Base-by-base conservation (phyloP, 2,329 filamentous ascomycete genomes). In the Sporothrix phasma region DNA sequence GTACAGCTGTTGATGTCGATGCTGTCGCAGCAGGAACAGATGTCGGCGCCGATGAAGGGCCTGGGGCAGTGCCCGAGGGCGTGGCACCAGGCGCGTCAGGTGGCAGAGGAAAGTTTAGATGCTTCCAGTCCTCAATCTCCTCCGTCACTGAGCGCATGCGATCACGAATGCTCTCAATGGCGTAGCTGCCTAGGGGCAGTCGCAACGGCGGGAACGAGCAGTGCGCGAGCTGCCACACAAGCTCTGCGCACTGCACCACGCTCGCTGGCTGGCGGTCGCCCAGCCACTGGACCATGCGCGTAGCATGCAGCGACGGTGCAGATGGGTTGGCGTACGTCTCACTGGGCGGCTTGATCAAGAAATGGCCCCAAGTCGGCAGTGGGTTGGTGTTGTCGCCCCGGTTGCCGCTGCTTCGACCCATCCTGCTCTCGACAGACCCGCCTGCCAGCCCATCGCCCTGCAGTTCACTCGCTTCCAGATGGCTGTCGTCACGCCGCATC, bases 91-190 rank as follows among this genome's bases (percentile, higher is more conserved):
- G 8, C n/a, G 56, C 39, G 65, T 79, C 79, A 0, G 77, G 72
- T 15, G 76, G 73, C 43, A 75, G 71, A 0, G 83, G 77, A 68
- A 91, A 92, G 73, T 90, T 90, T 34, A 95, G 78, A 72, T 93
- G 88, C 71, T 92, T 94, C 90, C 91, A 96, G 72, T 95, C 91
- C 76, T 95, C 91, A 69, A 95, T 84, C 78, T 99, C 94, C 75
- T 97, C 94, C 13, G 92, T 97, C 46, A 97, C 90, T 66, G 89
- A 93, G 68, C 91, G 84, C 71, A 97, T 76, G 22, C 93, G 82
- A 76, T 99, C 94, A 17, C 94, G 81, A 60, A 97, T 95, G 74
- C 92, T 97, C 74, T 99, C 93, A 43, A 97, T 93, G 1, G 94
- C 93, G 76, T 96, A 97, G 68, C 87, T 95, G 0, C 94, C 94